Percentiles rank a stretch among this genome's conserved stretches.
phyloP scores from a whole-genome alignment of 768 basidiomycete genomes.

The Guyanaporus albipodus region DNA sequence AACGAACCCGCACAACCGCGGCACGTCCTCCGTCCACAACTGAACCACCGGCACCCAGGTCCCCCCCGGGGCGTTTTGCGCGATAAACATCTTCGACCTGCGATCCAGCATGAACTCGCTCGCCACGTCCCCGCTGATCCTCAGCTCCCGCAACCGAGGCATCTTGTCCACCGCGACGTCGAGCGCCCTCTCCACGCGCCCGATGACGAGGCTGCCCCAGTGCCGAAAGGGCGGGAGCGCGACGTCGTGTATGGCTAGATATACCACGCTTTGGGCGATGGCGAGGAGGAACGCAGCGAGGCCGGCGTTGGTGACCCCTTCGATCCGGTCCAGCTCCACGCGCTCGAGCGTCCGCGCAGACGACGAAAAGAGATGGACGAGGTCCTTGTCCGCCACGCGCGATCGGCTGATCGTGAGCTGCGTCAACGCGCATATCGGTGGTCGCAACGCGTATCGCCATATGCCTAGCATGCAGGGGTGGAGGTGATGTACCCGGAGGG shows the following conservation, averaged over 20 bases:
- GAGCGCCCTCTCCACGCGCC: constrained; percentile 18
- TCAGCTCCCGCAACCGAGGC: constrained; percentile 11
- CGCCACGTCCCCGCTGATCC: constrained; percentile 22
- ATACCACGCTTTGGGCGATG: constrained; percentile 9
- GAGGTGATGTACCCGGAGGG: constrained; percentile 15
- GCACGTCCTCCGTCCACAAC: constrained; percentile 20
- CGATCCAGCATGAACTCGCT: constrained; percentile 24
- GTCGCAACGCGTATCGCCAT: constrained; percentile 13
- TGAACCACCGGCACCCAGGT: constrained; percentile 10
- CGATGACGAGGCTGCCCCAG: constrained; percentile 17
- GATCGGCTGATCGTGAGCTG: constrained; percentile 17
- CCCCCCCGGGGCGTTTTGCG: background rate
- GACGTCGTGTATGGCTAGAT: constrained; percentile 16
- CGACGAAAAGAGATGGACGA: constrained; percentile 11
- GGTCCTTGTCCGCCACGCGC: constrained; percentile 16
- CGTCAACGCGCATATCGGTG: constrained; percentile 16
- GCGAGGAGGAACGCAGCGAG: constrained; percentile 12
- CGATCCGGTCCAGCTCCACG: constrained; percentile 14
- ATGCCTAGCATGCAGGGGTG: constrained; percentile 10
- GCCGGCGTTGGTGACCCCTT: constrained; percentile 19
- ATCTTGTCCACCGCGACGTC: constrained; percentile 19
- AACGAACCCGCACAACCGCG: constrained; percentile 19
- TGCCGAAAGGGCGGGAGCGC: constrained; percentile 17
- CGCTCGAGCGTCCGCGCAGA: constrained; percentile 15
- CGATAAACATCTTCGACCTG: constrained; percentile 18